Evolutionary conservation across 2,329 filamentous ascomycete species (phyloP).

Genomic region (Aureobasidium sp.): DNA sequence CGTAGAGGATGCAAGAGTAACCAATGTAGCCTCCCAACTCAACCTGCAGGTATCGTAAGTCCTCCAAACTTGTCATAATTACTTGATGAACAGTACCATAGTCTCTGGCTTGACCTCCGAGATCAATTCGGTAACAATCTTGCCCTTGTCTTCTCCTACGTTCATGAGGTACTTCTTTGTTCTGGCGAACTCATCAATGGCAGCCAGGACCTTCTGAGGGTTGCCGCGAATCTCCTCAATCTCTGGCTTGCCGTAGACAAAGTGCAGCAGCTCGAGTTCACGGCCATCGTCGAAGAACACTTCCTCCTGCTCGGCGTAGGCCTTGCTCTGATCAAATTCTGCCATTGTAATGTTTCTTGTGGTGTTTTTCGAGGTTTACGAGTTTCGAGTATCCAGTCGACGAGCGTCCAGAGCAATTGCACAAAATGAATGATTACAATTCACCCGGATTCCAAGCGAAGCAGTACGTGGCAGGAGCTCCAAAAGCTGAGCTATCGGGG

Average conservation of each 20-base stretch:
- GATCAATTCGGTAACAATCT: constrained; percentile 63
- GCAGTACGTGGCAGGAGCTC: constrained; percentile 9
- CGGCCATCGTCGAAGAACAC: constrained; percentile 59
- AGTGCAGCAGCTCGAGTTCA: constrained; percentile 66
- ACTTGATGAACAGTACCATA: constrained; percentile 44
- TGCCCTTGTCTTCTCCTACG: constrained; percentile 67
- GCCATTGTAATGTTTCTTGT: constrained; percentile 19
- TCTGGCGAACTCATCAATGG: constrained; percentile 63
- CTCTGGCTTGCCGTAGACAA: constrained; percentile 56
- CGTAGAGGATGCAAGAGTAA: constrained; percentile 74
- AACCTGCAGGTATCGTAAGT: constrained; percentile 38
- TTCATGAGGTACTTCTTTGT: constrained; percentile 72
- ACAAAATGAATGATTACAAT: constrained; percentile 2
- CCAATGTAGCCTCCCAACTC: constrained; percentile 77
- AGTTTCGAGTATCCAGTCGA: not conserved
- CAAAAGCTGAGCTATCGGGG: constrained; percentile 13
- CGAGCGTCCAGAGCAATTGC: constrained; percentile 1
- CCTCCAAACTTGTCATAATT: constrained; percentile 12
- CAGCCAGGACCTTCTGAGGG: constrained; percentile 56
- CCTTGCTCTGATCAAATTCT: constrained; percentile 37
- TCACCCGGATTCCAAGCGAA: constrained; percentile 7
- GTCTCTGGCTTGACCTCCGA: constrained; percentile 56
- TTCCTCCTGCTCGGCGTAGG: constrained; percentile 42
- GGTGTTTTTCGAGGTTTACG: not conserved
- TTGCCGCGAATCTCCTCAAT: constrained; percentile 58